Conservation (phyloP, 805 yeast species). For the Teunomyces tritomae region DNA sequence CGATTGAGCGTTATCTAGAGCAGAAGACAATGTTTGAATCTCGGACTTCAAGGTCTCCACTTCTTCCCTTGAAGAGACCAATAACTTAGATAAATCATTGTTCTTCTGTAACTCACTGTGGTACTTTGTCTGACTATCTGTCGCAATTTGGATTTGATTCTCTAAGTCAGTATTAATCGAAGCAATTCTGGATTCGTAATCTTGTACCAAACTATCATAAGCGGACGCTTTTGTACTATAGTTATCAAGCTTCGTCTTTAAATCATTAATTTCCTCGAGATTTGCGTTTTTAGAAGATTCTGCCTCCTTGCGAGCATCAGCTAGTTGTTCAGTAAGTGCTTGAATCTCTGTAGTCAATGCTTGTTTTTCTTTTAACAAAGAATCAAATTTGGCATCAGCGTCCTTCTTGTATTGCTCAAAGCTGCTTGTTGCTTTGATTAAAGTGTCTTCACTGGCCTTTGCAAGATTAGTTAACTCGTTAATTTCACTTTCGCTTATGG, state of each 20-base stretch:
- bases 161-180: slow-evolving; percentile 29
- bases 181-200: slow-evolving; percentile 29
- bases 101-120: slow-evolving; percentile 55
- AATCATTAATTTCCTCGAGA: slow-evolving; percentile 21
- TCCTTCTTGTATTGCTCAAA: slow-evolving; percentile 43
- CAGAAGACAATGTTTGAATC: slow-evolving; percentile 4
- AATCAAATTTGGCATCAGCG: slow-evolving; percentile 18
- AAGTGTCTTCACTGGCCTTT: slow-evolving; percentile 62
- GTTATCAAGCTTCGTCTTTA: slow-evolving; percentile 23
- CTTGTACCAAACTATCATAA: slow-evolving; percentile 31
- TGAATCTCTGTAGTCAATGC: slow-evolving; percentile 14
- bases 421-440: slow-evolving; percentile 50
- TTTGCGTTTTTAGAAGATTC: slow-evolving; percentile 18
- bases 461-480: slow-evolving; percentile 65
- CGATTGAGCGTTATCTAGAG: background rate
- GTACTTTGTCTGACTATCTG: slow-evolving; percentile 52
- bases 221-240: slow-evolving; percentile 28
- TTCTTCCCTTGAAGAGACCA: slow-evolving; percentile 15
- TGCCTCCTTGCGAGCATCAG: slow-evolving; percentile 16
- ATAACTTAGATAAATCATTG: slow-evolving; percentile 45
- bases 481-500: slow-evolving; percentile 54
- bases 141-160: slow-evolving; percentile 45
- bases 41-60: slow-evolving; percentile 5
- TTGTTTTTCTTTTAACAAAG: slow-evolving; percentile 24
- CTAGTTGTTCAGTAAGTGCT: slow-evolving; percentile 4